Conservation (phyloP, 768 basidiomycete species). For the Pulveroboletus sp. region DNA sequence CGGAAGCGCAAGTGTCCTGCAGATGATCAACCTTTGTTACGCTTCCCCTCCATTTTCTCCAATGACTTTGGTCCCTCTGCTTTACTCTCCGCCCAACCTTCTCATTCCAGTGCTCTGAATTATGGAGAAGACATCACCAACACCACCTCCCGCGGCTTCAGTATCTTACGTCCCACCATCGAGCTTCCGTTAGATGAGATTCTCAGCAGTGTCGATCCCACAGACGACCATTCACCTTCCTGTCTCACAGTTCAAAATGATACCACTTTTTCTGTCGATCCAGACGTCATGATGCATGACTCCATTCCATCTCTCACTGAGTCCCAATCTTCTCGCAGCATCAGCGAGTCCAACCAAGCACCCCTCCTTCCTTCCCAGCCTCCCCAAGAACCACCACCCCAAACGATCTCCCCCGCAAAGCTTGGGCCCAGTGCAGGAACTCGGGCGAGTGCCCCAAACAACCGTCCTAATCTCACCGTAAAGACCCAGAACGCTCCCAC, state of each 20-base stretch:
- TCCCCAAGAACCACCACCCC: conserved; percentile 40
- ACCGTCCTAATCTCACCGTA: conserved; percentile 58
- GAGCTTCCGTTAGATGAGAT: conserved; percentile 85
- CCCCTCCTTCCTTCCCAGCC: conserved; percentile 37
- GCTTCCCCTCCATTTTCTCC: conserved; percentile 70
- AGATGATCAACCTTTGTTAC: conserved; percentile 42
- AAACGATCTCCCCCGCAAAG: conserved; percentile 57
- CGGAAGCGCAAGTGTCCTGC: conserved; percentile 25
- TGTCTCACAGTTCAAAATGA: conserved; percentile 8
- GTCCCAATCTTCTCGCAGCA: conserved; percentile 1
- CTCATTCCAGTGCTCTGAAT: conserved; percentile 63
- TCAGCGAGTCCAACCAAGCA: conserved; percentile 1
- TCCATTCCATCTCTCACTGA: conserved; percentile 14
- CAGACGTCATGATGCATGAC: conserved; percentile 30
- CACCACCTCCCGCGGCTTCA: conserved; percentile 48
- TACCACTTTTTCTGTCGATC: conserved; percentile 5
- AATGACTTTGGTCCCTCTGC: conserved; percentile 76
- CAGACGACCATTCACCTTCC: conserved; percentile 14
- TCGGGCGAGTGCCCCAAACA: conserved; percentile 41
- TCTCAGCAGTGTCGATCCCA: conserved; percentile 36
- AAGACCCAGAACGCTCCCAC: conserved; percentile 46
- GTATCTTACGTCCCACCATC: conserved; percentile 73
- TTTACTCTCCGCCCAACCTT: conserved; percentile 62
- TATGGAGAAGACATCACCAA: conserved; percentile 72
- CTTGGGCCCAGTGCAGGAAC: conserved; percentile 52